These are phyloP conservation scores for Aspergillus sergii DNA, from an alignment of 2,329 filamentous ascomycete species.

Conservation along the genomic window DNA sequence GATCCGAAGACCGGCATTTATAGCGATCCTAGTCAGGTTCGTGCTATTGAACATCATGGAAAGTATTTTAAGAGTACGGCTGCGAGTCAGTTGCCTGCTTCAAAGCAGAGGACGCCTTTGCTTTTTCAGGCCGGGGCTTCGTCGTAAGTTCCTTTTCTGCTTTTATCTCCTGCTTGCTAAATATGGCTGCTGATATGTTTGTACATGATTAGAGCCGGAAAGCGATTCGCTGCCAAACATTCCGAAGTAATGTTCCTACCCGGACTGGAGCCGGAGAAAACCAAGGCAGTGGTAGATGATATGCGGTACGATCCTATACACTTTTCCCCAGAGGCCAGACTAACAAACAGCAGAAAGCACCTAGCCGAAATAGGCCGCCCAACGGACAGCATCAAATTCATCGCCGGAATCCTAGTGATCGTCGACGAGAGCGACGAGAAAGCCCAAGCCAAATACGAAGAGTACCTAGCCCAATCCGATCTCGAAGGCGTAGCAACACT, in stretches of 20 bases:
- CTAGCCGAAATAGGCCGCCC: slow-evolving; percentile 35
- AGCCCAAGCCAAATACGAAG: slow-evolving; percentile 42
- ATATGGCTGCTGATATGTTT: too few species aligned
- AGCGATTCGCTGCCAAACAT: slow-evolving; percentile 42
- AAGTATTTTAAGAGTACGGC: slow-evolving; percentile 39
- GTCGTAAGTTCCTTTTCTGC: slow-evolving; percentile 16
- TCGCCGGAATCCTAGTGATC: slow-evolving; percentile 44
- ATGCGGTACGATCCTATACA: slow-evolving; percentile 29
- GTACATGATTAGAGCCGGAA: slow-evolving; percentile 33
- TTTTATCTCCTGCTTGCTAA: rapidly evolving
- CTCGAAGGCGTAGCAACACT: slow-evolving; percentile 43
- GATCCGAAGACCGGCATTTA: slow-evolving; percentile 17
- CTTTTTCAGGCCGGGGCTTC: slow-evolving; percentile 48
- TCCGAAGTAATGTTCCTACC: slow-evolving; percentile 46
- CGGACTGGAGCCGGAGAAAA: slow-evolving; percentile 41
- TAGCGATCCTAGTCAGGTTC: slow-evolving; percentile 21
- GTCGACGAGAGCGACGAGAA: slow-evolving; percentile 45
- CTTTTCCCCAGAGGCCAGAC: slow-evolving; percentile 11
- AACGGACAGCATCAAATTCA: slow-evolving; percentile 40
- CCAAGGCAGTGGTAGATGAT: slow-evolving; percentile 38
- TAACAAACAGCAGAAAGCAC: not conserved
- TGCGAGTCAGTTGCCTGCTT: slow-evolving; percentile 37
- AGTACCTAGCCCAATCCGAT: slow-evolving; percentile 43
- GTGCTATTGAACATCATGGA: slow-evolving; percentile 33
- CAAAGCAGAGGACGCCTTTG: slow-evolving; percentile 47